Evolutionary conservation across 306 rosid species (phyloP).

Genomic region (Vachellia collinsii): DNA sequence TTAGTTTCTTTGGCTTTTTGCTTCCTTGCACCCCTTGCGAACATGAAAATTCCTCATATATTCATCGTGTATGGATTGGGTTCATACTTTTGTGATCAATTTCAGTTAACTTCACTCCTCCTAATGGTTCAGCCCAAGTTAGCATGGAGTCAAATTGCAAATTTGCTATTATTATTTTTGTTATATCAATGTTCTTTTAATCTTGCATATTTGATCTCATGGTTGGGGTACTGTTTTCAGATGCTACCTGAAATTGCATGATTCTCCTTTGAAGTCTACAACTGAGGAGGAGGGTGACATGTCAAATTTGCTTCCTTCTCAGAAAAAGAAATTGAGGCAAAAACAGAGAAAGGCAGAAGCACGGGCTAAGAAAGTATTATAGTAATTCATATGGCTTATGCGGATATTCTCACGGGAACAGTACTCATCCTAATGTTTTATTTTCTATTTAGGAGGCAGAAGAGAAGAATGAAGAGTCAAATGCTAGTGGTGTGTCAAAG

Average conservation of each 20-base stretch:
- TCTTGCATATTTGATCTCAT: not conserved
- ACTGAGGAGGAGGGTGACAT: slow-evolving; percentile 63
- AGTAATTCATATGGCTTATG: no score
- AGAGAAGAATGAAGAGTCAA: slow-evolving; percentile 81
- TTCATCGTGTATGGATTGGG: slow-evolving; percentile 13
- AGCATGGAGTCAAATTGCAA: not conserved
- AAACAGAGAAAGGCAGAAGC: slow-evolving; percentile 78
- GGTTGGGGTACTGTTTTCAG: slow-evolving; percentile 41
- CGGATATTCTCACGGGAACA: no score
- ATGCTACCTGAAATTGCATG: slow-evolving; percentile 69
- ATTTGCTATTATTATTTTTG: not conserved
- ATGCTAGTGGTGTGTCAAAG: slow-evolving; percentile 60
- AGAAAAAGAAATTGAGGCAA: slow-evolving; percentile 76
- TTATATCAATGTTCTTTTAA: not conserved
- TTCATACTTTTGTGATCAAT: not conserved
- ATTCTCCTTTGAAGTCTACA: slow-evolving; percentile 63
- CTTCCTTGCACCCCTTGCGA: slow-evolving; percentile 15
- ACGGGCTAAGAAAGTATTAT: slow-evolving; percentile 68
- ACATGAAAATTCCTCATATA: not conserved
- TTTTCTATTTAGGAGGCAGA: slow-evolving; percentile 81
- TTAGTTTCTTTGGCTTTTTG: not conserved
- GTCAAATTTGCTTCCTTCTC: slow-evolving; percentile 72
- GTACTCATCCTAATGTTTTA: slow-evolving; percentile 24
- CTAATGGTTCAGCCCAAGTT: no score
- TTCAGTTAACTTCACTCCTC: not conserved